A percentile compares a stretch with the other conserved stretches of the same genome.
Evolutionary conservation across 139 green algal species (phyloP).

Genomic region (Chlamydomonas asymmetrica): DNA sequence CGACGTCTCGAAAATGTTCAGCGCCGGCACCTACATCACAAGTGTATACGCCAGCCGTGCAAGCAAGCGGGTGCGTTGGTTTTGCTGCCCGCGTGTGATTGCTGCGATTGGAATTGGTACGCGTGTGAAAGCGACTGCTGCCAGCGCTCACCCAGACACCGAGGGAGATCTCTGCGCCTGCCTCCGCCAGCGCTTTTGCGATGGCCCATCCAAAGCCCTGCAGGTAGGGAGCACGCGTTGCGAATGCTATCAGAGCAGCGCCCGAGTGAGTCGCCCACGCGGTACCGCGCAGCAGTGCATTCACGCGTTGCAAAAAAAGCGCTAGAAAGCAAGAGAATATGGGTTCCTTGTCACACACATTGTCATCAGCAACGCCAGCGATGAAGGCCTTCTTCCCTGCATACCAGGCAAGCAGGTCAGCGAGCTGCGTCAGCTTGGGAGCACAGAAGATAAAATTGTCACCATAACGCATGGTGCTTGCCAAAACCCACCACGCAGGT

Average conservation of each 20-base stretch:
- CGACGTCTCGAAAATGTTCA: constrained; percentile 96
- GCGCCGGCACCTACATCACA: constrained; percentile 88
- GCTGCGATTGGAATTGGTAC: no score
- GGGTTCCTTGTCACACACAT: constrained; percentile 52
- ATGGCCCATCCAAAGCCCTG: constrained; percentile 97
- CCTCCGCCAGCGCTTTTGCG: constrained; percentile 91
- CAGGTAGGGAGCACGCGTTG: no score
- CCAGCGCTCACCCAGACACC: constrained; percentile 91
- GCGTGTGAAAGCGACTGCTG: neutral
- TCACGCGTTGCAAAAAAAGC: no score
- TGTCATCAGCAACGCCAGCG: constrained; percentile 96
- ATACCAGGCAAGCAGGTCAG: neutral
- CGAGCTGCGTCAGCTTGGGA: no score
- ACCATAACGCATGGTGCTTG: constrained; percentile 1
- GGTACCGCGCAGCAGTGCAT: no score
- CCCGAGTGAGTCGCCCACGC: no score
- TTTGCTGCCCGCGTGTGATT: no score
- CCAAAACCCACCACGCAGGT: constrained; percentile 74
- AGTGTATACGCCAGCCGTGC: no score
- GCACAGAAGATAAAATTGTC: neutral
- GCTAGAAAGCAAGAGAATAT: no score
- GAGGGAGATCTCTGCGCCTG: constrained; percentile 93
- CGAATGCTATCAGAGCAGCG: no score
- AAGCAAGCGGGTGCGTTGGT: no score
- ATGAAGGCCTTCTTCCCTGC: constrained; percentile 98